phyloP scores from a whole-genome alignment of 306 rosid species.

The Ziziphus jujuba region DNA sequence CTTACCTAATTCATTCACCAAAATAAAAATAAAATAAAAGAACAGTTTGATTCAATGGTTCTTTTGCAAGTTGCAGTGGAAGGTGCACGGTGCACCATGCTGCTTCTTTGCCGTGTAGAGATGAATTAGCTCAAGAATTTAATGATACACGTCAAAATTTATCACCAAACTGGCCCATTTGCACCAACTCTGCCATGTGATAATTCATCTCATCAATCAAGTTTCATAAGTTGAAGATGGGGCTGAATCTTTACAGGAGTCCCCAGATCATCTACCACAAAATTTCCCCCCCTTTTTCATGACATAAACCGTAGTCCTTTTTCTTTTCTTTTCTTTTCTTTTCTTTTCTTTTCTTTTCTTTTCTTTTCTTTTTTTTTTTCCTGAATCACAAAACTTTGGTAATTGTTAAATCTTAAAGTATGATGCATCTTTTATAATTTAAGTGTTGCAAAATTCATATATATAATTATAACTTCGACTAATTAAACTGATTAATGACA shows the following conservation, averaged over 20 bases:
- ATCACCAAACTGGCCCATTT: constrained; percentile 9
- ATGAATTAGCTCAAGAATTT: not conserved
- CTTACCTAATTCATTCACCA: too few relatives aligned
- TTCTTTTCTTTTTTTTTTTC: too few relatives aligned
- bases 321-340: too few relatives aligned
- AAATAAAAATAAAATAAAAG: not conserved
- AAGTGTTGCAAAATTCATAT: too few relatives aligned
- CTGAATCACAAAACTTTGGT: too few relatives aligned
- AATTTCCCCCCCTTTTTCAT: too few relatives aligned
- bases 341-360: too few relatives aligned
- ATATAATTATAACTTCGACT: too few relatives aligned
- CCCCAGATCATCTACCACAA: not conserved
- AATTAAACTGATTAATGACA: too few relatives aligned
- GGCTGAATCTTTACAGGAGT: not conserved
- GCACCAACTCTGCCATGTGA: not conserved
- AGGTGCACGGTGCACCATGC: not conserved
- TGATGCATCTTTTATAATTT: too few relatives aligned
- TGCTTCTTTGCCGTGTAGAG: not conserved
- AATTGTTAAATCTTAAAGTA: too few relatives aligned
- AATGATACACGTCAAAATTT: constrained; percentile 20
- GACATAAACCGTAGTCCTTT: too few relatives aligned
- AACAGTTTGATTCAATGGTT: not conserved
- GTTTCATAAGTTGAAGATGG: not conserved
- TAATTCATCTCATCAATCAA: not conserved
- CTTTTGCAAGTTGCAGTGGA: not conserved